A percentile compares a stretch with the other conserved stretches of the same genome.
Conservation (phyloP, 2,329 filamentous ascomycete genomes). For the Fusarium staphyleae region DNA sequence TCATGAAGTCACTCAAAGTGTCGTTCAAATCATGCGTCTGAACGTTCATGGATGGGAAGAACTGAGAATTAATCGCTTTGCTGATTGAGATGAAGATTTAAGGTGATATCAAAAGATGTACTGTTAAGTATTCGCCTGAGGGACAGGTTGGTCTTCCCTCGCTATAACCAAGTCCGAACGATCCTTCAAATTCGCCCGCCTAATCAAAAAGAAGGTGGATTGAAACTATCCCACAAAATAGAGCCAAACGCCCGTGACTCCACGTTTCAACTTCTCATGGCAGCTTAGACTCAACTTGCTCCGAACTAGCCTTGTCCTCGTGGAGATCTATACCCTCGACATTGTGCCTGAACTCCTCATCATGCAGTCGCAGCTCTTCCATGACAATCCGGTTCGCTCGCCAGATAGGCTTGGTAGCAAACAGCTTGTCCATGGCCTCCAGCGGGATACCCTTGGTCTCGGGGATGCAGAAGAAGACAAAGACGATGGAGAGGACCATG, state of each 20-base stretch:
- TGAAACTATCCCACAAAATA: no score
- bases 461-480: conserved; percentile 68
- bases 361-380: conserved; percentile 49
- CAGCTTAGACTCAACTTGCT: conserved; percentile 38
- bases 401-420: conserved; percentile 56
- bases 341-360: conserved; percentile 46
- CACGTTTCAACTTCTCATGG: not conserved
- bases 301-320: conserved; percentile 41
- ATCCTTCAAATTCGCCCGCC: no score
- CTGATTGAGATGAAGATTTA: no score
- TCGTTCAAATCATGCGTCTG: no score
- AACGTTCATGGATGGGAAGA: no score
- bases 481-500: conserved; percentile 64
- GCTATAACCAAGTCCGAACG: no score
- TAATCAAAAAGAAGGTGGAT: no score
- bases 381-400: conserved; percentile 55
- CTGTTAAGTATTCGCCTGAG: no score
- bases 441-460: conserved; percentile 72
- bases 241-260: not conserved
- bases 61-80: no score
- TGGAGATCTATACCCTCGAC: conserved; percentile 37
- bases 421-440: conserved; percentile 70
- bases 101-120: no score
- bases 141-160: no score
- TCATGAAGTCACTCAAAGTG: no score